Conservation (phyloP, 116 monocot species). For the Iris pallida region DNA sequence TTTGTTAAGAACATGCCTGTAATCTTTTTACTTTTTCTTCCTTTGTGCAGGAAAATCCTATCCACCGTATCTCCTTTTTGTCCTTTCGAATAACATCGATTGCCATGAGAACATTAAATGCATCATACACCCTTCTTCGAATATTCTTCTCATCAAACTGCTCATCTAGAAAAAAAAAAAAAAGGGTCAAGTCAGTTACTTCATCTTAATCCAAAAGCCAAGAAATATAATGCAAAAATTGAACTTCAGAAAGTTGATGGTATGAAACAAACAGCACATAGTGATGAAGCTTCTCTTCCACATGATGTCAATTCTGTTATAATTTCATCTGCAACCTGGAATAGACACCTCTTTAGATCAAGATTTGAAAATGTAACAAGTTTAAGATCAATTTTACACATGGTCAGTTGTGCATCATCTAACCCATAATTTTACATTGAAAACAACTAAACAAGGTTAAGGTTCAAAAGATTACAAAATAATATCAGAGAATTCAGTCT, state of each 20-base stretch:
- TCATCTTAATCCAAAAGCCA: neutral
- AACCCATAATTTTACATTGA: no score
- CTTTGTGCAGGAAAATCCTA: slow-evolving; percentile 34
- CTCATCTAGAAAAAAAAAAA: slow-evolving; percentile 6
- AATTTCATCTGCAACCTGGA: slow-evolving; percentile 70
- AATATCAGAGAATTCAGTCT: no score
- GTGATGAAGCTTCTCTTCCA: slow-evolving; percentile 17
- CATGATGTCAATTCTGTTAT: slow-evolving; percentile 40
- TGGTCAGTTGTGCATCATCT: no score
- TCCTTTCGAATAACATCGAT: slow-evolving; percentile 53
- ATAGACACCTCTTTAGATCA: neutral
- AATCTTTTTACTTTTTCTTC: slow-evolving; percentile 28
- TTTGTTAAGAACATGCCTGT: slow-evolving; percentile 30
- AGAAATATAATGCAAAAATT: slow-evolving; percentile 4
- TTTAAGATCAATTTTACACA: no score
- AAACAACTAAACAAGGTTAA: no score
- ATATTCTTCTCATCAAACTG: slow-evolving; percentile 76
- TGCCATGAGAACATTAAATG: slow-evolving; percentile 65
- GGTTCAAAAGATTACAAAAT: no score
- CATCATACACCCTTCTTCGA: slow-evolving; percentile 67
- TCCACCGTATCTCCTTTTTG: slow-evolving; percentile 63
- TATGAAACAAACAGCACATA: slow-evolving; percentile 3
- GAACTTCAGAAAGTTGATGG: neutral
- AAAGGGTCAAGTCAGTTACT: slow-evolving; percentile 7
- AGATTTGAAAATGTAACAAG: neutral